Percentiles rank a stretch among this genome's conserved stretches.
Conservation (phyloP, 768 basidiomycete genomes). For the Agaricus subrufescens region DNA sequence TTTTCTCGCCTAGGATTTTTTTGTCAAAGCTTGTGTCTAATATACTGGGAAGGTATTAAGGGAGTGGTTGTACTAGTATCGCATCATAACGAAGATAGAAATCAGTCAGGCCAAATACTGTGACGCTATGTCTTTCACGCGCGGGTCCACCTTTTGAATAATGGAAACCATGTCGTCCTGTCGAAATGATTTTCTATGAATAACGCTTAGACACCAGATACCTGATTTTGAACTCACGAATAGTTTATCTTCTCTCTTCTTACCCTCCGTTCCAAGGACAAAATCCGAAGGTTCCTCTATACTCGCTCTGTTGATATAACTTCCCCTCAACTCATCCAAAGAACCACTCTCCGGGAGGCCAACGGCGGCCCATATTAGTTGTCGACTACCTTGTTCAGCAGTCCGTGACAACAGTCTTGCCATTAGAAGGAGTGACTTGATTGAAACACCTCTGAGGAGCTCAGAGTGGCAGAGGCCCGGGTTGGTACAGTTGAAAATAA, state of each 20-base stretch:
- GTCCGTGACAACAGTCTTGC: conserved; percentile 27
- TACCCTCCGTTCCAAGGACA: conserved; percentile 23
- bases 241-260: conserved; percentile 20
- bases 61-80: no score
- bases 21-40: no score
- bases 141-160: conserved; percentile 1
- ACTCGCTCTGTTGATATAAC: conserved; percentile 21
- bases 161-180: conserved; percentile 2
- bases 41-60: no score
- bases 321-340: conserved; percentile 17
- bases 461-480: conserved; percentile 40
- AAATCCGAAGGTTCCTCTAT: conserved; percentile 26
- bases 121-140: neutral
- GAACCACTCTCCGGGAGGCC: conserved; percentile 12
- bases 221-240: conserved; percentile 7
- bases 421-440: neutral
- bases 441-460: conserved; percentile 16
- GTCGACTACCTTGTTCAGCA: conserved; percentile 32
- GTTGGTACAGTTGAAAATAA: conserved; percentile 34
- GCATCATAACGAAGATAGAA: neutral
- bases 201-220: neutral
- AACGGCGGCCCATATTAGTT: conserved; percentile 28
- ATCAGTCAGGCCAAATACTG: neutral
- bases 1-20: no score
- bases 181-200: neutral